Conservation (phyloP, 805 yeast species). For the Cyberlindnera mrakii region DNA sequence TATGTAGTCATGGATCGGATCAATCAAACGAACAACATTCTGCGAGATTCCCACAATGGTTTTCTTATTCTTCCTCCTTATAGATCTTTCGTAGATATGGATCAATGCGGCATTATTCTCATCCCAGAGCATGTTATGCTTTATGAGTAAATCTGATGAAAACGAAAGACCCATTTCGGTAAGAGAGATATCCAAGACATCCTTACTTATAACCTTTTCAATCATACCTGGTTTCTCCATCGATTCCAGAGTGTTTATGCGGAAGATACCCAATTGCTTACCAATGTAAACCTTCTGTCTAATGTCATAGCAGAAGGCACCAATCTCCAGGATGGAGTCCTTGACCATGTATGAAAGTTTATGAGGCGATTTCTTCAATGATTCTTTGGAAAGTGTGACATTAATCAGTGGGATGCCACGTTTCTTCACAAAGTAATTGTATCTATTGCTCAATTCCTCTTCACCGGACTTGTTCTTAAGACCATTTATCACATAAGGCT, state of each 20-base stretch:
- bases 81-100: slow-evolving; percentile 54
- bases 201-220: slow-evolving; percentile 59
- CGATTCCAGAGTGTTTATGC: slow-evolving; percentile 88
- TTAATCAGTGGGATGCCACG: slow-evolving; percentile 29
- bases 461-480: slow-evolving; percentile 68
- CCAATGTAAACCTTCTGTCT: slow-evolving; percentile 52
- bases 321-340: slow-evolving; percentile 69
- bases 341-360: slow-evolving; percentile 47
- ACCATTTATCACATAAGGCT: slow-evolving; percentile 75
- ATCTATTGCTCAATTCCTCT: slow-evolving; percentile 57
- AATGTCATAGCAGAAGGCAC: slow-evolving; percentile 74
- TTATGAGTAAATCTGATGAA: slow-evolving; percentile 46
- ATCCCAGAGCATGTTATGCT: slow-evolving; percentile 84
- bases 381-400: slow-evolving; percentile 30
- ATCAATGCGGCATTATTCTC: slow-evolving; percentile 86
- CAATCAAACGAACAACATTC: slow-evolving; percentile 57
- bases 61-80: slow-evolving; percentile 25
- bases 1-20: slow-evolving; percentile 83
- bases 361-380: slow-evolving; percentile 31
- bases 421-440: slow-evolving; percentile 45
- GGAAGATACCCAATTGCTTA: slow-evolving; percentile 84
- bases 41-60: slow-evolving; percentile 26
- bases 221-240: slow-evolving; percentile 82
- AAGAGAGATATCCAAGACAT: slow-evolving; percentile 44
- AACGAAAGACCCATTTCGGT: slow-evolving; percentile 36